Conservation (phyloP, 768 basidiomycete genomes). For the Peribolospora baueri region DNA sequence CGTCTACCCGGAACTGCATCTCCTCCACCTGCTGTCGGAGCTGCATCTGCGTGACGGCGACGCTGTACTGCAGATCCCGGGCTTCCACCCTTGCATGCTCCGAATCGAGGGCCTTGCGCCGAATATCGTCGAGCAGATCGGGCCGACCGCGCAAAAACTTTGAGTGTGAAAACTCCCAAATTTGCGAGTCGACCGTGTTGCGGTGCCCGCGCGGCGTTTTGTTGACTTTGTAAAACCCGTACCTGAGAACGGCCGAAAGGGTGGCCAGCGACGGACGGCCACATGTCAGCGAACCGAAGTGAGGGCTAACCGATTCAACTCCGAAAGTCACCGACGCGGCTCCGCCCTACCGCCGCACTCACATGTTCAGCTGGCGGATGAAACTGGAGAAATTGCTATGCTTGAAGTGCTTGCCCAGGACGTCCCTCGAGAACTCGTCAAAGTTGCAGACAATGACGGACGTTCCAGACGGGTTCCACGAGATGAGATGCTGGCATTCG, state of each 20-base stretch:
- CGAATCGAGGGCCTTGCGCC: conserved; percentile 32
- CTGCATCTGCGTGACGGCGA: no score
- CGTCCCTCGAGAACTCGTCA: conserved; percentile 61
- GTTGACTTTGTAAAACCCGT: not conserved
- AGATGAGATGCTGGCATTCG: conserved; percentile 52
- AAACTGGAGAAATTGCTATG: conserved; percentile 72
- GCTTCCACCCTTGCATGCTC: no score
- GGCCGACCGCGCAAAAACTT: conserved; percentile 59
- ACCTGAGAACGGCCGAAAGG: not conserved
- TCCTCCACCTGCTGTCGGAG: no score
- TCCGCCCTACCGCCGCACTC: conserved; percentile 16
- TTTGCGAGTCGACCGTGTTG: conserved; percentile 53
- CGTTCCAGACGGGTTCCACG: conserved; percentile 59
- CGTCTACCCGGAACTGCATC: no score
- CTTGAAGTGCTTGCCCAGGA: conserved; percentile 66
- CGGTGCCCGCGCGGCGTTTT: conserved; percentile 62
- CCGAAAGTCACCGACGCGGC: not conserved
- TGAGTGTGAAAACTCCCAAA: conserved; percentile 72
- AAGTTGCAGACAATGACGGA: conserved; percentile 70
- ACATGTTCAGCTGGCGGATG: conserved; percentile 88
- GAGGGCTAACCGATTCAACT: not conserved
- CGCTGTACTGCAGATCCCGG: no score
- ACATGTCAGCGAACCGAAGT: not conserved
- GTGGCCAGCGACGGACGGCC: not conserved
- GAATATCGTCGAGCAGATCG: conserved; percentile 62